Percentiles rank a stretch among this genome's conserved stretches.
phyloP scores from a whole-genome alignment of 2,329 filamentous ascomycete genomes.

The Truncatella angustata region DNA sequence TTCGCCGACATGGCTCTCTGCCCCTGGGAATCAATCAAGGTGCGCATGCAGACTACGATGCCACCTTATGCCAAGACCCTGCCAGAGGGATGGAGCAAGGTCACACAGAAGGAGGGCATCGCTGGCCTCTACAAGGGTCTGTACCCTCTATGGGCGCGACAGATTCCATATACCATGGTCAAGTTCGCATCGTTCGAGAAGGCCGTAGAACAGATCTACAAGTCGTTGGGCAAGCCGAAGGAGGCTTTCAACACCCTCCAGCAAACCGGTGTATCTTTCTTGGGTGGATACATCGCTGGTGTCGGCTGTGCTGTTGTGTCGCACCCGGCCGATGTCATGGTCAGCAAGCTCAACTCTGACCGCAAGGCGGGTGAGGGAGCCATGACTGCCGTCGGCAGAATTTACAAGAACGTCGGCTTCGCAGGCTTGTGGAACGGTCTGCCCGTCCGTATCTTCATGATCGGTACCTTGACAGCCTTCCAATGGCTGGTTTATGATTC shows the following conservation, averaged over 20 bases:
- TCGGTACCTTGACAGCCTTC: slow-evolving; percentile 71
- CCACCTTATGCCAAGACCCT: slow-evolving; percentile 73
- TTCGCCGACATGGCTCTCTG: slow-evolving; percentile 75
- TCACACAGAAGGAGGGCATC: slow-evolving; percentile 69
- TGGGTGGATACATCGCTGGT: slow-evolving; percentile 77
- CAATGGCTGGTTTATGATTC: slow-evolving; percentile 83
- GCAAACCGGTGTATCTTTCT: slow-evolving; percentile 49
- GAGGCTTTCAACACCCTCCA: slow-evolving; percentile 41
- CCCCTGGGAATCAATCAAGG: slow-evolving; percentile 81
- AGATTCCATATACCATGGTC: slow-evolving; percentile 79
- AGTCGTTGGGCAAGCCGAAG: slow-evolving; percentile 66
- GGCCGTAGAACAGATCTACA: slow-evolving; percentile 14
- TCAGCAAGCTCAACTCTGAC: slow-evolving; percentile 80
- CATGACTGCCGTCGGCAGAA: slow-evolving; percentile 66
- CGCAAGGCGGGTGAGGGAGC: slow-evolving; percentile 73
- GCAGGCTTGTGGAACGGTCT: slow-evolving; percentile 84
- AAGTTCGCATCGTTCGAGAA: slow-evolving; percentile 16
- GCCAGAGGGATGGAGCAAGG: slow-evolving; percentile 64
- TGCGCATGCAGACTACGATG: slow-evolving; percentile 79
- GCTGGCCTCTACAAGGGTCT: slow-evolving; percentile 77
- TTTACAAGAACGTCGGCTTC: slow-evolving; percentile 84
- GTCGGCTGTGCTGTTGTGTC: slow-evolving; percentile 79
- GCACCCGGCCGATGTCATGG: slow-evolving; percentile 81
- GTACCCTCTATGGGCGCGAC: slow-evolving; percentile 82
- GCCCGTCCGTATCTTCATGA: slow-evolving; percentile 80